phyloP scores from a whole-genome alignment of 1,139 yeast genomes.

The Wickerhamomyces sp. region DNA sequence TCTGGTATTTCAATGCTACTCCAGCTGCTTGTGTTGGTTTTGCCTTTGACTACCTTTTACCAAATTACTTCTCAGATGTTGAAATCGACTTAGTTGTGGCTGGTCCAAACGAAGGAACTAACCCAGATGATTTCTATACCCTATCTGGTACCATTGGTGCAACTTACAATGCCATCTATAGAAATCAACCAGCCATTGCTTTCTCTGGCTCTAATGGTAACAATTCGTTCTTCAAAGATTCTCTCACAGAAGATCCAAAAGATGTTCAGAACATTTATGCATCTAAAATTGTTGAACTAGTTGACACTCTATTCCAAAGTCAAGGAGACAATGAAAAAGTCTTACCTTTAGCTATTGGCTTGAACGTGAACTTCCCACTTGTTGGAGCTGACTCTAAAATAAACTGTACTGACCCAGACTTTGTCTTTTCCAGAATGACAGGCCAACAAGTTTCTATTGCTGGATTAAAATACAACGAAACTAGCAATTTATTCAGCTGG shows the following conservation, averaged over 20 bases:
- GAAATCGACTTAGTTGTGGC: slow-evolving; percentile 39
- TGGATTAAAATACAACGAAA: slow-evolving; percentile 15
- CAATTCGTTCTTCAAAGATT: slow-evolving; percentile 42
- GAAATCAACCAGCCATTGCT: slow-evolving; percentile 41
- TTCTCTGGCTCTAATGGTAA: slow-evolving; percentile 36
- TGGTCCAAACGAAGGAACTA: slow-evolving; percentile 46
- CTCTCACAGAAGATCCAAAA: slow-evolving; percentile 32
- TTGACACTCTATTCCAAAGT: slow-evolving; percentile 33
- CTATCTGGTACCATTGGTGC: slow-evolving; percentile 43
- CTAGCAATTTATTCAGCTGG: slow-evolving; percentile 13
- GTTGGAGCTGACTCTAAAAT: slow-evolving; percentile 33
- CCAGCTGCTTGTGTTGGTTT: slow-evolving; percentile 41
- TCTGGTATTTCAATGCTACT: slow-evolving; percentile 45
- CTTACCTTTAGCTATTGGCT: slow-evolving; percentile 42
- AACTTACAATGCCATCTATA: slow-evolving; percentile 36
- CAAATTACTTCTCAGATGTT: slow-evolving; percentile 31
- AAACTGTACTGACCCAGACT: slow-evolving; percentile 37
- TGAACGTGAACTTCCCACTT: slow-evolving; percentile 45
- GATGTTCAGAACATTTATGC: slow-evolving; percentile 41
- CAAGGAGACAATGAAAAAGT: slow-evolving; percentile 29
- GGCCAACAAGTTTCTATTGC: slow-evolving; percentile 31
- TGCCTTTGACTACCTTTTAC: slow-evolving; percentile 38
- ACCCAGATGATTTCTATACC: slow-evolving; percentile 36
- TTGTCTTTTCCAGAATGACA: slow-evolving; percentile 36
- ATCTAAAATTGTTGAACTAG: slow-evolving; percentile 35